Percentiles rank a stretch among this genome's conserved stretches.
phyloP scores from a whole-genome alignment of 108 stramenopile genomes.

The Tribonema minus region DNA sequence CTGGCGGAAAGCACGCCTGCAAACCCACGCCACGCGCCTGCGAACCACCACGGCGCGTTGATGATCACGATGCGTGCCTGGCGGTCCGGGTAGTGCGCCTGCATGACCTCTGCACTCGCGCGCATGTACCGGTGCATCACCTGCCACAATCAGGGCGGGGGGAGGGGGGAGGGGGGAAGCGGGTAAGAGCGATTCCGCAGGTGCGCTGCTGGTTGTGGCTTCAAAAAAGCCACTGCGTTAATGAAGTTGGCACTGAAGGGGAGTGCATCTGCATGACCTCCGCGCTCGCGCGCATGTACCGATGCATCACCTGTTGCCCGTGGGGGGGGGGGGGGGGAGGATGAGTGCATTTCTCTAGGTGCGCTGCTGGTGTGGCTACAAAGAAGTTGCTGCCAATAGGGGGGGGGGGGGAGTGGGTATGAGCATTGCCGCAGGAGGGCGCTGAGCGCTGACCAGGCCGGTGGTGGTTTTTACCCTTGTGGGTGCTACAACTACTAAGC shows the following conservation, averaged over 20 bases:
- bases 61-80: constrained; percentile 21
- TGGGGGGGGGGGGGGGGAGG: not conserved
- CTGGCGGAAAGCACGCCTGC: constrained; percentile 9
- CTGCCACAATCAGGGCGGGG: not conserved
- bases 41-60: constrained; percentile 41
- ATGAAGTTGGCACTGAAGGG: constrained; percentile 23
- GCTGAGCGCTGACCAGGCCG: no score
- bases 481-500: no score
- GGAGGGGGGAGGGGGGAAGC: not conserved
- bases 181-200: not conserved
- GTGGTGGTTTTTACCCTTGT: no score
- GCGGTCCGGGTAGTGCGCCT: constrained; percentile 36
- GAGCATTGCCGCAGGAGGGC: no score
- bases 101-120: constrained; percentile 27
- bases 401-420: no score
- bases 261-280: constrained; percentile 34
- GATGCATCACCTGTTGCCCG: not conserved
- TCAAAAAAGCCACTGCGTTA: no score
- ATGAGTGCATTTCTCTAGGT: not conserved
- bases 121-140: constrained; percentile 11
- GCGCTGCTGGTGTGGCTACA: no score
- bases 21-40: constrained; percentile 14
- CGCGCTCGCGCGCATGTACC: constrained; percentile 23
- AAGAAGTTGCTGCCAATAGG: no score
- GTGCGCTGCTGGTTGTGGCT: no score